These are phyloP conservation scores for Colletotrichum paranaense DNA, from an alignment of 2,329 filamentous ascomycete genomes.

Conservation along the genomic window DNA sequence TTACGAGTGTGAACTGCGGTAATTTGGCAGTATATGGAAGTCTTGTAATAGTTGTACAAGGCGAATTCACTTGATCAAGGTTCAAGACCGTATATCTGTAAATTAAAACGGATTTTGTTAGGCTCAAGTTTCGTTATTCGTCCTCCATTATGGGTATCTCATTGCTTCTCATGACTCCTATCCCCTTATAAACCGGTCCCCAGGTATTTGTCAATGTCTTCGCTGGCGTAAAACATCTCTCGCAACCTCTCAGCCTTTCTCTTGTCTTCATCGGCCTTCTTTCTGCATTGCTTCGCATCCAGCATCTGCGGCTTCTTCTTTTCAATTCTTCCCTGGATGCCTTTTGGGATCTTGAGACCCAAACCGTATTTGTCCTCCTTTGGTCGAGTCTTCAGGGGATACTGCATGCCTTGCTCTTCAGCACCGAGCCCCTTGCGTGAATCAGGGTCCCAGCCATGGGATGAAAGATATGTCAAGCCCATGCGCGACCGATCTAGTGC, in stretches of 20 bases:
- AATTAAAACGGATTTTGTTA: not conserved
- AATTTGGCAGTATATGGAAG: not conserved
- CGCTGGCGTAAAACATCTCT: conserved; percentile 77
- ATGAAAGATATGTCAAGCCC: conserved; percentile 73
- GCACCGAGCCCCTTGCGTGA: conserved; percentile 77
- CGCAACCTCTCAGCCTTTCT: conserved; percentile 72
- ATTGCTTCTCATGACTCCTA: not conserved
- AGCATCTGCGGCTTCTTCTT: conserved; percentile 61
- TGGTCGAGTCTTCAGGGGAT: conserved; percentile 76
- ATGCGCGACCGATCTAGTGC: conserved; percentile 76
- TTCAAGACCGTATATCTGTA: not conserved
- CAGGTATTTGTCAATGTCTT: conserved; percentile 82
- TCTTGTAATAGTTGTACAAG: not conserved
- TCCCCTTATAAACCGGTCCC: conserved; percentile 45
- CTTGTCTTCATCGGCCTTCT: conserved; percentile 70
- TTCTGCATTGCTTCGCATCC: conserved; percentile 77
- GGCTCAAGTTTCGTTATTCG: too few relatives aligned
- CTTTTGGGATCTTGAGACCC: conserved; percentile 63
- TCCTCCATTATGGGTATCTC: conserved; percentile 13
- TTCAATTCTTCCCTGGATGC: conserved; percentile 52
- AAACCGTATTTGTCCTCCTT: conserved; percentile 84
- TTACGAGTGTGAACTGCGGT: not conserved
- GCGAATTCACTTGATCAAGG: not conserved
- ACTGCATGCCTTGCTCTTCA: conserved; percentile 76
- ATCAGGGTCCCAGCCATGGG: conserved; percentile 82